phyloP scores from a whole-genome alignment of 2,329 filamentous ascomycete species.

The Fusarium verticillioides region DNA sequence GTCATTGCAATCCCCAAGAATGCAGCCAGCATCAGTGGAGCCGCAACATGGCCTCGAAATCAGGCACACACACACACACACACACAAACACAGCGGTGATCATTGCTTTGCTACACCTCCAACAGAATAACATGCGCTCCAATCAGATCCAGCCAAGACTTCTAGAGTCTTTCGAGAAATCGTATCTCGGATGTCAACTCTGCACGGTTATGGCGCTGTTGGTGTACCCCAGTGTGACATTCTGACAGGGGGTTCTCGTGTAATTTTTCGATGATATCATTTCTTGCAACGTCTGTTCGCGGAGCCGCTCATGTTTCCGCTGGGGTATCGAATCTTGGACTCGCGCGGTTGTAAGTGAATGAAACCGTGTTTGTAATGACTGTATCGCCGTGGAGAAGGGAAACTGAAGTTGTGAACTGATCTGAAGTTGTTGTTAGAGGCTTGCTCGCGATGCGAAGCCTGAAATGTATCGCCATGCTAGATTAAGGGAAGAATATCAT shows the following conservation, averaged over 20 bases:
- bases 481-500: too few species aligned
- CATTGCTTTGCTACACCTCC: conserved; percentile 9
- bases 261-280: conserved; percentile 31
- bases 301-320: conserved; percentile 16
- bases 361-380: neutral
- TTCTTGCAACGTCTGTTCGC: conserved; percentile 14
- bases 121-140: conserved; percentile 36
- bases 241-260: neutral
- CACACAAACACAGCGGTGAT: conserved; percentile 10
- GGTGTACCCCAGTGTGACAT: conserved; percentile 14
- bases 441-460: neutral
- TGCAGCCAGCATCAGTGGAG: neutral
- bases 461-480: neutral
- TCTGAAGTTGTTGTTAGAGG: too few species aligned
- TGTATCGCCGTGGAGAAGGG: neutral
- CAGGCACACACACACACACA: neutral
- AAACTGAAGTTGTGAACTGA: too few species aligned
- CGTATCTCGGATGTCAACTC: neutral
- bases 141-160: conserved; percentile 18
- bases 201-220: conserved; percentile 1
- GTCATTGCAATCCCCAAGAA: neutral
- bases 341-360: neutral
- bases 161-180: conserved; percentile 21
- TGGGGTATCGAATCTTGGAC: neutral
- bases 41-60: neutral